These are phyloP conservation scores for Exophiala viscosa DNA, from an alignment of 2,329 filamentous ascomycete species.

Conservation along the genomic window DNA sequence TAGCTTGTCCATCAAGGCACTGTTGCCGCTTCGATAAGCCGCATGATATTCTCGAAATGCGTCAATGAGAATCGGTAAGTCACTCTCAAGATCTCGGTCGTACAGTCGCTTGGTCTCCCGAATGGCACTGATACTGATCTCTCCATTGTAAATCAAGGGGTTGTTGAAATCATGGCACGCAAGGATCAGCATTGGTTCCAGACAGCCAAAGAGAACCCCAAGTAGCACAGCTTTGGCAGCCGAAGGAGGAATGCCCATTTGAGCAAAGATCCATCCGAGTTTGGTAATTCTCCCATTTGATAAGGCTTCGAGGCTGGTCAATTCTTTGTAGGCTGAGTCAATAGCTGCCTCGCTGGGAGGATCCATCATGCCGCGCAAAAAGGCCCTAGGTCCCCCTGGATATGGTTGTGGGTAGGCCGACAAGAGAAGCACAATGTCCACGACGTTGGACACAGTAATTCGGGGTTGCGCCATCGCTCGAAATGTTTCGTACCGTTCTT, in stretches of 20 bases:
- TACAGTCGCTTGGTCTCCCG: conserved; percentile 7
- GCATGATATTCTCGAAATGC: conserved; percentile 20
- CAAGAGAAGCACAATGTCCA: conserved; percentile 93
- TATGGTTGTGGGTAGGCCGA: conserved; percentile 59
- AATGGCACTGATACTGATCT: conserved; percentile 5
- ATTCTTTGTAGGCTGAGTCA: conserved; percentile 80
- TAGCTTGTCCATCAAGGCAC: conserved; percentile 4
- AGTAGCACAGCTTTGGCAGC: conserved; percentile 87
- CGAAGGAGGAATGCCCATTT: conserved; percentile 87
- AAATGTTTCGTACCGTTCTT: conserved; percentile 71
- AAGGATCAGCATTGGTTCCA: conserved; percentile 87
- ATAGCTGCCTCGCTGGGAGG: conserved; percentile 89
- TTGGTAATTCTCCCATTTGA: conserved; percentile 76
- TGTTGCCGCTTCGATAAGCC: conserved; percentile 9
- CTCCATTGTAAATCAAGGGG: conserved; percentile 12
- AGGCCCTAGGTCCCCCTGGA: conserved; percentile 83
- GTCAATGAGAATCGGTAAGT: conserved; percentile 16
- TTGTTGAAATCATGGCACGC: conserved; percentile 44
- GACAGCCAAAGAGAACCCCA: conserved; percentile 79
- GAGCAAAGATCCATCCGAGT: conserved; percentile 78
- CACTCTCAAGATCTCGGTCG: conserved; percentile 12
- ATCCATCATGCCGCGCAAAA: conserved; percentile 79
- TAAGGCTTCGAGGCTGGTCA: conserved; percentile 86
- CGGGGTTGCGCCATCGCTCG: conserved; percentile 88
- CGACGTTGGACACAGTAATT: conserved; percentile 86